Evolutionary conservation across 352 stramenopile genomes (phyloP).

Genomic region (Globisporangium rhizosaccharum): DNA sequence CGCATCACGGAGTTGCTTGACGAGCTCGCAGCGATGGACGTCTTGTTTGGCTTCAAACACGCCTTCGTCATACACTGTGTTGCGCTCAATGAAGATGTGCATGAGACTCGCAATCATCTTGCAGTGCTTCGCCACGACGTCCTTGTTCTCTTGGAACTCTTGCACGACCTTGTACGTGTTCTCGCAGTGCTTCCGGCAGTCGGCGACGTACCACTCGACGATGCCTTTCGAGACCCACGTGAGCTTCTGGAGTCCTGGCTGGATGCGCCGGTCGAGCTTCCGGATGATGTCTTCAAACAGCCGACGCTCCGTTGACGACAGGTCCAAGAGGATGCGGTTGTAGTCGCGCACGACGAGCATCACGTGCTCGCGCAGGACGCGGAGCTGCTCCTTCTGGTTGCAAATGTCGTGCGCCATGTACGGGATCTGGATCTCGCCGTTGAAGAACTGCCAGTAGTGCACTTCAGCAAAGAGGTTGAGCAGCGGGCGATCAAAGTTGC

Average conservation of each 20-base stretch:
- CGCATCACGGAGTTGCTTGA: conserved; percentile 66
- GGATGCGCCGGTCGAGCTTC: conserved; percentile 90
- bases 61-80: conserved; percentile 90
- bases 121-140: conserved; percentile 84
- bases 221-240: conserved; percentile 92
- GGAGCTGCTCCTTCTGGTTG: conserved; percentile 91
- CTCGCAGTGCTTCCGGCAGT: conserved; percentile 88
- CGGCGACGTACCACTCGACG: conserved; percentile 90
- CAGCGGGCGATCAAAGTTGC: conserved; percentile 93
- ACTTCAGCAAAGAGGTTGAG: conserved; percentile 92
- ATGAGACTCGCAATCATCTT: conserved; percentile 85
- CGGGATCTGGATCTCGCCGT: conserved; percentile 91
- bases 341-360: conserved; percentile 95
- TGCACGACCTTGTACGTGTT: conserved; percentile 86
- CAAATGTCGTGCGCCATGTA: conserved; percentile 95
- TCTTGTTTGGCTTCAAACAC: conserved; percentile 92
- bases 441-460: conserved; percentile 89
- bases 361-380: conserved; percentile 90
- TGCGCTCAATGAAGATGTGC: conserved; percentile 92
- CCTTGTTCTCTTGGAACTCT: conserved; percentile 88
- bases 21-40: conserved; percentile 81
- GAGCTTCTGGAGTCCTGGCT: conserved; percentile 90
- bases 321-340: conserved; percentile 91
- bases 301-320: conserved; percentile 85
- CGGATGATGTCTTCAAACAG: conserved; percentile 95